Conservation (phyloP, 2,329 filamentous ascomycete genomes). For the Monosporascus sp. region DNA sequence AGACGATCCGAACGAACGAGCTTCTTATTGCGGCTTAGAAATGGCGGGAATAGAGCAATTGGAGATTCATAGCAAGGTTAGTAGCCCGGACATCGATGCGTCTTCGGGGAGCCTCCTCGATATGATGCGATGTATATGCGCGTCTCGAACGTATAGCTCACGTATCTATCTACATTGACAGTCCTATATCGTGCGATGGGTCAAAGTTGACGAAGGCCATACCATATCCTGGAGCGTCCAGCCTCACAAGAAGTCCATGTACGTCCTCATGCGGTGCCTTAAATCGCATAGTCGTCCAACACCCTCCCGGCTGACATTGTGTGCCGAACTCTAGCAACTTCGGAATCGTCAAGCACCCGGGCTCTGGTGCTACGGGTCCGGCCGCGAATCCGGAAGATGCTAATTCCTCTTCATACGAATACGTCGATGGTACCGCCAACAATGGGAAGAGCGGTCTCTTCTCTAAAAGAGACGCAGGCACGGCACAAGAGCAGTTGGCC, state of each 20-base stretch:
- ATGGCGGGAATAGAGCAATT: slow-evolving; percentile 97
- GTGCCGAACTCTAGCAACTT: slow-evolving; percentile 64
- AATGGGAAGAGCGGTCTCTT: slow-evolving; percentile 42
- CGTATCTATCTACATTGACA: slow-evolving; percentile 32
- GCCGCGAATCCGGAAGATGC: slow-evolving; percentile 39
- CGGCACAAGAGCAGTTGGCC: slow-evolving; percentile 58
- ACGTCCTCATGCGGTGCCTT: slow-evolving; percentile 18
- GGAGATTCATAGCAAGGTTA: slow-evolving; percentile 94
- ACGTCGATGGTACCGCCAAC: slow-evolving; percentile 28
- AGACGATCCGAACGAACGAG: not conserved
- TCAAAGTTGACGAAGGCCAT: slow-evolving; percentile 81
- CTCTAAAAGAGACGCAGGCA: slow-evolving; percentile 52
- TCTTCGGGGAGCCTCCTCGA: no score
- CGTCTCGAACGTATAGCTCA: not conserved
- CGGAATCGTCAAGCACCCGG: slow-evolving; percentile 95
- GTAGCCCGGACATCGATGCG: slow-evolving; percentile 13
- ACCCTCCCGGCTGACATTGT: not conserved
- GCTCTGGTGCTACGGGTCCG: slow-evolving; percentile 54
- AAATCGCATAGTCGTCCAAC: no score
- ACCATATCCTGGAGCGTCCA: slow-evolving; percentile 98
- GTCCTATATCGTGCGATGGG: slow-evolving; percentile 98
- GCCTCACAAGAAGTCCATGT: slow-evolving; percentile 96
- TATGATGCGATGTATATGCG: no score
- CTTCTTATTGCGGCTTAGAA: slow-evolving; percentile 10
- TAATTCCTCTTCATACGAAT: slow-evolving; percentile 40